phyloP scores from a whole-genome alignment of 2,329 filamentous ascomycete genomes.

The Calonectria hongkongensis region DNA sequence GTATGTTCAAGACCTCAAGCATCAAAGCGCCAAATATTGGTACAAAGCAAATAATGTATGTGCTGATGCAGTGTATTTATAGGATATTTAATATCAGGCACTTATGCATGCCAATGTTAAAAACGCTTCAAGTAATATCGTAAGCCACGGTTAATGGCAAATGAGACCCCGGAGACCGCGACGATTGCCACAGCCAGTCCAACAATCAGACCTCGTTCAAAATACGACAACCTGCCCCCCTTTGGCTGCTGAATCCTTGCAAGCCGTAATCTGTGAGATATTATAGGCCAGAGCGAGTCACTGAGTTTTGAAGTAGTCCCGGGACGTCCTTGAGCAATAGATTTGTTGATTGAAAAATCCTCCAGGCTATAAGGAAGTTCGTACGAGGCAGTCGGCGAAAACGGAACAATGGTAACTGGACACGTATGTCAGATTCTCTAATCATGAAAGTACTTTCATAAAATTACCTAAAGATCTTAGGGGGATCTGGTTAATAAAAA shows the following conservation, averaged over 20 bases:
- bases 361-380: conserved; percentile 4
- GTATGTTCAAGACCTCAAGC: no score
- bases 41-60: no score
- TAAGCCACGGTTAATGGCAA: neutral
- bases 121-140: neutral
- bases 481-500: conserved; percentile 14
- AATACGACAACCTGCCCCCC: conserved; percentile 13
- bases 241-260: neutral
- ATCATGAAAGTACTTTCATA: no score
- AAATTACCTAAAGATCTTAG: conserved; percentile 11
- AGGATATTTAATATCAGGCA: no score
- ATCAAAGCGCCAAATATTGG: no score
- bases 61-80: no score
- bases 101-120: no score
- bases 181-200: conserved; percentile 1
- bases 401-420: conserved; percentile 3
- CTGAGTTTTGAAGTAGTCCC: neutral
- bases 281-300: neutral
- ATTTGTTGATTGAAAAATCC: conserved; percentile 24
- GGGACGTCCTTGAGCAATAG: neutral
- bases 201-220: conserved; percentile 12
- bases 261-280: neutral
- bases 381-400: neutral
- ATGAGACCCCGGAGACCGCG: neutral
- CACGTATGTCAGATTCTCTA: neutral